Percentiles rank a stretch among this genome's conserved stretches.
Evolutionary conservation across 306 rosid genomes (phyloP).

Genomic region (Trifolium repens): DNA sequence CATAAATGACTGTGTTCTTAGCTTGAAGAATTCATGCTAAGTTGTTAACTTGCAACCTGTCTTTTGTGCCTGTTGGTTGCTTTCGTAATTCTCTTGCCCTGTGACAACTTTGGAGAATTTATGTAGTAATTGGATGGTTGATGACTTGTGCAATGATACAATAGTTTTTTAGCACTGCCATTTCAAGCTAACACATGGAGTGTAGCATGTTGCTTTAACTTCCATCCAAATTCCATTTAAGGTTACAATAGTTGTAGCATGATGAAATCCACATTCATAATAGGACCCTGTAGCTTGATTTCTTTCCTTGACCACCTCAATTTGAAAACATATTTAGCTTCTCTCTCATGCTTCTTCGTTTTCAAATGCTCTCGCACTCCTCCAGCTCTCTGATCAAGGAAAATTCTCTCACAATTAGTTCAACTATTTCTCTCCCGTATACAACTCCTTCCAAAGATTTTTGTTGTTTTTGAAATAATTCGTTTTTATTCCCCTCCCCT

Average conservation of each 20-base stretch:
- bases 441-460: background rate
- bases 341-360: background rate
- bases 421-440: background rate
- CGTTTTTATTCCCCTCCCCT: background rate
- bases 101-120: background rate
- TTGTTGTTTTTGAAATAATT: background rate
- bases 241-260: background rate
- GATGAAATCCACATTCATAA: background rate
- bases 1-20: background rate
- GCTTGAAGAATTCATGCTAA: constrained; percentile 21
- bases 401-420: background rate
- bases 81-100: background rate
- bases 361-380: background rate
- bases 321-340: background rate
- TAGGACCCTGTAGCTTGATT: background rate
- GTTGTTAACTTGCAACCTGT: background rate
- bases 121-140: background rate
- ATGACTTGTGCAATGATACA: background rate
- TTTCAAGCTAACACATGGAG: background rate
- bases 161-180: background rate
- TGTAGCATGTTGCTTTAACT: background rate
- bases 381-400: background rate
- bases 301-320: background rate
- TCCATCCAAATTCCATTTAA: background rate
- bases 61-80: background rate